Evolutionary conservation across 2,329 filamentous ascomycete species (phyloP).

Genomic region (Hymenoscyphus scutula): DNA sequence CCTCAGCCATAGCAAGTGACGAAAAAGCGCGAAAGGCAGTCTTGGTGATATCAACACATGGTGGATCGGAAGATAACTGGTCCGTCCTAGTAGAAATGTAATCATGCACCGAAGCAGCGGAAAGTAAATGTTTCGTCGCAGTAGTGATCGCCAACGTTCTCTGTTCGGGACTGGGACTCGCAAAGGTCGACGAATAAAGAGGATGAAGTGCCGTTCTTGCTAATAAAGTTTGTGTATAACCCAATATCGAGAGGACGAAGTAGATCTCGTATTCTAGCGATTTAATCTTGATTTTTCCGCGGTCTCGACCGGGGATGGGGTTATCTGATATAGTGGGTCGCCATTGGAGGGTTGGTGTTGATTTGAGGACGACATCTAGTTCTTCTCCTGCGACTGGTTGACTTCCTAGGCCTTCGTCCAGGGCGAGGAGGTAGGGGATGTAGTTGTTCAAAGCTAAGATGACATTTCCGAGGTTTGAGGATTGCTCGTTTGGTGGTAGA

Average conservation of each 20-base stretch:
- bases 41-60: constrained; percentile 54
- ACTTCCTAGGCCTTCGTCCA: constrained; percentile 69
- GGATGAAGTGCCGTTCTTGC: constrained; percentile 71
- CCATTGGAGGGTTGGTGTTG: constrained; percentile 72
- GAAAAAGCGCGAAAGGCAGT: constrained; percentile 55
- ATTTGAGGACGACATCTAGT: constrained; percentile 64
- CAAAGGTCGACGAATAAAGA: constrained; percentile 64
- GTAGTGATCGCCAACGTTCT: constrained; percentile 67
- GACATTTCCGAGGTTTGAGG: constrained; percentile 67
- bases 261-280: constrained; percentile 81
- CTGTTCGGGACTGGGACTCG: constrained; percentile 61
- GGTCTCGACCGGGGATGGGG: constrained; percentile 62
- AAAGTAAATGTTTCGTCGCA: constrained; percentile 75
- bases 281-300: constrained; percentile 63
- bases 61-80: constrained; percentile 37
- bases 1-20: constrained; percentile 76
- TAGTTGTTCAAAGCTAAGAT: constrained; percentile 71
- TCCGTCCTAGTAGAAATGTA: constrained; percentile 63
- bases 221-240: constrained; percentile 68
- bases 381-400: constrained; percentile 55
- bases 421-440: constrained; percentile 76
- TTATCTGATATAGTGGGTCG: constrained; percentile 71
- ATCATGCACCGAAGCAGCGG: constrained; percentile 74
- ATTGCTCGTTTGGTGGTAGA: constrained; percentile 68
- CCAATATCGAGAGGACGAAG: constrained; percentile 75